phyloP scores from a whole-genome alignment of 192 early-diverging fungal species.

The Rhizophagus prolifer region DNA sequence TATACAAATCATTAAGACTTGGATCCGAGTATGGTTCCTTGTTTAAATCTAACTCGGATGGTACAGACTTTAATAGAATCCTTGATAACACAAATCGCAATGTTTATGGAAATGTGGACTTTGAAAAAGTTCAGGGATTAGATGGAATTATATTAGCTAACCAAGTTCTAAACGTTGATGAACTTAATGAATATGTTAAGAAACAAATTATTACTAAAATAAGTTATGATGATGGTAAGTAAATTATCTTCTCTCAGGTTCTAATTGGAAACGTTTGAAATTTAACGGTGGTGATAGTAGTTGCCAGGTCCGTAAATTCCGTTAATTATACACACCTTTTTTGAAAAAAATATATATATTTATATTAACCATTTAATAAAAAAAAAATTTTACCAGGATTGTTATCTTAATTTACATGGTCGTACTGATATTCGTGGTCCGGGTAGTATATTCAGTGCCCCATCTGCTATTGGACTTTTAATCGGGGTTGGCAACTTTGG shows the following conservation, averaged over 20 bases:
- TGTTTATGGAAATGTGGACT: conserved; percentile 73
- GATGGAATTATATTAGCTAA: conserved; percentile 89
- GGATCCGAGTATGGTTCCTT: conserved; percentile 67
- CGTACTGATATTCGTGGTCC: conserved; percentile 63
- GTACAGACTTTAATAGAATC: conserved; percentile 72
- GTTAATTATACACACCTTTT: not conserved
- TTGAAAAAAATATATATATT: not conserved
- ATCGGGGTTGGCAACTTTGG: conserved; percentile 94
- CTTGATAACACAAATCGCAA: conserved; percentile 84
- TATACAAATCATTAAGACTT: conserved; percentile 53
- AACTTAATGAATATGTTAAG: conserved; percentile 53
- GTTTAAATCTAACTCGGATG: conserved; percentile 88
- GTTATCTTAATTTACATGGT: conserved; percentile 80
- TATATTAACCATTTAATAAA: not conserved
- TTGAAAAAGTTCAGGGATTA: conserved; percentile 87
- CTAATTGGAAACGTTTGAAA: not conserved
- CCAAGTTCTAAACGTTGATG: conserved; percentile 70
- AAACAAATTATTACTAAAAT: conserved; percentile 76
- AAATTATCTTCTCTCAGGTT: not conserved
- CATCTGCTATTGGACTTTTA: conserved; percentile 75
- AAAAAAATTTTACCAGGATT: conserved; percentile 42
- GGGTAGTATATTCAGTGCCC: conserved; percentile 65
- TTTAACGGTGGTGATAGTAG: not conserved
- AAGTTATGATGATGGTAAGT: conserved; percentile 84
- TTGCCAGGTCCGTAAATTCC: not conserved